A percentile compares a stretch with the other conserved stretches of the same genome.
These are phyloP conservation scores for Chenopodium berlandieri DNA, from an alignment of 148 eudicot genomes.

Conservation along the genomic window DNA sequence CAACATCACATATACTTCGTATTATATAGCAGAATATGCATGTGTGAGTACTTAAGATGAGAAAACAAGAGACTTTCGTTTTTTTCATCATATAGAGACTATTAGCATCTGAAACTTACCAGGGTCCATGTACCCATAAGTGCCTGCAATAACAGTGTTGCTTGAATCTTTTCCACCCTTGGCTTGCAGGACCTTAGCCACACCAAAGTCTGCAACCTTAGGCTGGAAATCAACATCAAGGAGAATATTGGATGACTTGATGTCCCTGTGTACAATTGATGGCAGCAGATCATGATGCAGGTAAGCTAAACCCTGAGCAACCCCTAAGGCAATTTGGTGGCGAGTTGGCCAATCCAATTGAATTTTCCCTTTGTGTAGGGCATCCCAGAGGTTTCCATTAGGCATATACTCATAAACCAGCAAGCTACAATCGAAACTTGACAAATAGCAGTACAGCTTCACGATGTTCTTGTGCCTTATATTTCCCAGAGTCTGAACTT, in stretches of 20 bases:
- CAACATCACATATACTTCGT: background rate
- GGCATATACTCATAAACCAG: conserved; percentile 94
- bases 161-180: conserved; percentile 63
- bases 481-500: conserved; percentile 86
- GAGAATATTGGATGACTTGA: conserved; percentile 89
- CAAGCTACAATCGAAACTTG: conserved; percentile 63
- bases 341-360: conserved; percentile 82
- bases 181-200: conserved; percentile 85
- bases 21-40: background rate
- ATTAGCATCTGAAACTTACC: conserved; percentile 42
- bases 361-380: conserved; percentile 72
- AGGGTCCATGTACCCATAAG: conserved; percentile 96
- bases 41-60: background rate
- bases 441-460: conserved; percentile 73
- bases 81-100: background rate
- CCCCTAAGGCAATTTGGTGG: conserved; percentile 74
- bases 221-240: conserved; percentile 76
- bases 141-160: conserved; percentile 74
- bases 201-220: conserved; percentile 95
- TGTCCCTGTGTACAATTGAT: conserved; percentile 85
- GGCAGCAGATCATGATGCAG: conserved; percentile 85
- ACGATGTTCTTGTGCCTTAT: conserved; percentile 95
- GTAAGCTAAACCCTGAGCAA: conserved; percentile 89
- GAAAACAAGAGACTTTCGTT: background rate
- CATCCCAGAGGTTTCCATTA: conserved; percentile 95